A percentile compares a stretch with the other conserved stretches of the same genome.
phyloP scores from a whole-genome alignment of 2,329 filamentous ascomycete genomes.

The Claviceps arundinis region DNA sequence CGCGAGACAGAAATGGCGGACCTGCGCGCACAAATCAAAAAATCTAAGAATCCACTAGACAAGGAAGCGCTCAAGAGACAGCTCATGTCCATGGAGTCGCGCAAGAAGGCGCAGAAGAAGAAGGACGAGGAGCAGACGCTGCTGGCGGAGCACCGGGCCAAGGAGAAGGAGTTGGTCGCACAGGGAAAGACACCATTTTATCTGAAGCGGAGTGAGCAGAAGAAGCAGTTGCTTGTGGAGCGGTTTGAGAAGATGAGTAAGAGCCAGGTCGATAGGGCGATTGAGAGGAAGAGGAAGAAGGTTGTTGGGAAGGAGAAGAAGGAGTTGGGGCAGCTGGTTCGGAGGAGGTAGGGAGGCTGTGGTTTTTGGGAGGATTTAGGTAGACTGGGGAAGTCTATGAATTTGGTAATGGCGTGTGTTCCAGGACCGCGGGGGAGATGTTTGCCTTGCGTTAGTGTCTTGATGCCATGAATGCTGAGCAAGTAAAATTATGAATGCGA shows the following conservation, averaged over 20 bases:
- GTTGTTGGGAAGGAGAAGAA: slow-evolving; percentile 73
- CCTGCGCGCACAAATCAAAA: slow-evolving; percentile 53
- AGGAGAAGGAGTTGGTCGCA: slow-evolving; percentile 73
- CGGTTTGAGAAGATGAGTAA: slow-evolving; percentile 75
- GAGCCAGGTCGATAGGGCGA: slow-evolving; percentile 68
- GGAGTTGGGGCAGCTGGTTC: slow-evolving; percentile 37
- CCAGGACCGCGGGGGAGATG: too few species aligned
- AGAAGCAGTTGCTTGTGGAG: slow-evolving; percentile 69
- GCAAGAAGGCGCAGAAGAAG: slow-evolving; percentile 54
- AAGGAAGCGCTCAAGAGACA: slow-evolving; percentile 60
- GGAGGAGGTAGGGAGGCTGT: slow-evolving; percentile 7
- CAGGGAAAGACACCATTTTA: slow-evolving; percentile 91
- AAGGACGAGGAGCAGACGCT: slow-evolving; percentile 60
- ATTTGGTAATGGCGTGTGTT: too few species aligned
- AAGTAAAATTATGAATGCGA: too few species aligned
- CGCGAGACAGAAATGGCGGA: slow-evolving; percentile 69
- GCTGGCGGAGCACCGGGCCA: slow-evolving; percentile 59
- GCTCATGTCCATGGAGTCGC: slow-evolving; percentile 66
- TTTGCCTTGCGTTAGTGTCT: too few species aligned
- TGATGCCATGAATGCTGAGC: too few species aligned
- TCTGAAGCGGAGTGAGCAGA: slow-evolving; percentile 83
- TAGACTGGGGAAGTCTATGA: too few species aligned
- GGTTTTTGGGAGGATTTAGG: too few species aligned
- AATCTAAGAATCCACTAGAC: slow-evolving; percentile 47
- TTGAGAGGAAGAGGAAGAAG: slow-evolving; percentile 87